A percentile compares a stretch with the other conserved stretches of the same genome.
phyloP scores from a whole-genome alignment of 1,284 basidiomycete species.

The Ganoderma sinense region DNA sequence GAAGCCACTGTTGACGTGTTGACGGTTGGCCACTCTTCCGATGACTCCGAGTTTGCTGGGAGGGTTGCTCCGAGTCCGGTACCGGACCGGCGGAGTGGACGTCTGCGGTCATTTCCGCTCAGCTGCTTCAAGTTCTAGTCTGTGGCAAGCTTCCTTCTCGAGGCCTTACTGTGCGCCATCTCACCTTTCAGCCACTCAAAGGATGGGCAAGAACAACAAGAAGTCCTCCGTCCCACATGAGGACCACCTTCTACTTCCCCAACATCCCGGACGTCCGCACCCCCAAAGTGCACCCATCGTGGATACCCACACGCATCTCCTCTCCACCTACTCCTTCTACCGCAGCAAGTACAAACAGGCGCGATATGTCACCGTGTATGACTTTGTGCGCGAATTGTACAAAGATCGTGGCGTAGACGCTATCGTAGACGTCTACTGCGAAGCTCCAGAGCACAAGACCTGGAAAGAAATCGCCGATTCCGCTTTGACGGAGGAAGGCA shows the following conservation, averaged over 20 bases:
- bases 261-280: conserved; percentile 31
- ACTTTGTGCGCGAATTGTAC: conserved; percentile 73
- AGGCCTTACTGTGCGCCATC: not conserved
- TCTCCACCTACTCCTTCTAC: conserved; percentile 73
- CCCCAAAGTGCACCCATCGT: conserved; percentile 54
- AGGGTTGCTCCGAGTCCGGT: not conserved
- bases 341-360: conserved; percentile 63
- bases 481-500: conserved; percentile 58
- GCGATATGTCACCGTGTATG: conserved; percentile 59
- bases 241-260: conserved; percentile 37
- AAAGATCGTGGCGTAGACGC: conserved; percentile 61
- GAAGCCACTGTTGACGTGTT: not conserved
- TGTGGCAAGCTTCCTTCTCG: not conserved
- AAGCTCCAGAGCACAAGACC: conserved; percentile 64
- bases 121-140: not conserved
- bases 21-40: not conserved
- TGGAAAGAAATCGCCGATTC: conserved; percentile 82
- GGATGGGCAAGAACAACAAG: conserved; percentile 46
- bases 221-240: conserved; percentile 37
- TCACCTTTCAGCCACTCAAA: conserved; percentile 2
- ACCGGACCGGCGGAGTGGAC: not conserved
- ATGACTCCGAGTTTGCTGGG: not conserved
- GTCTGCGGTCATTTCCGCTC: not conserved
- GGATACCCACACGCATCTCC: conserved; percentile 83
- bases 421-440: conserved; percentile 86